Evolutionary conservation across 2,329 filamentous ascomycete genomes (phyloP).

Genomic region (Hansfordia pulvinata): DNA sequence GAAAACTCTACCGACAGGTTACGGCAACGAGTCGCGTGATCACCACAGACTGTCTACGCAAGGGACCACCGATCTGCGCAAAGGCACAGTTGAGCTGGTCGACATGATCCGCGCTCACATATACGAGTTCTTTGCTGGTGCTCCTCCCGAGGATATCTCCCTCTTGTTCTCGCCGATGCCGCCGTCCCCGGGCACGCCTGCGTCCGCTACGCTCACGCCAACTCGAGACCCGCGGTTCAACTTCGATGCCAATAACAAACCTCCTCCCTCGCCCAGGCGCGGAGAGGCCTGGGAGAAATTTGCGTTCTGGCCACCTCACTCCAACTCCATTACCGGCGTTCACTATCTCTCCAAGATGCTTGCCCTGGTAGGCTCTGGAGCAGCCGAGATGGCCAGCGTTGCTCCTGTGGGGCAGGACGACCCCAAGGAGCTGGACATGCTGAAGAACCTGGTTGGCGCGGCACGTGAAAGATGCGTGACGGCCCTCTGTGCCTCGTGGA

Average conservation of each 20-base stretch:
- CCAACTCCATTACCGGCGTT: slow-evolving; percentile 84
- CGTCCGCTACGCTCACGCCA: slow-evolving; percentile 42
- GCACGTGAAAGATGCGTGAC: slow-evolving; percentile 76
- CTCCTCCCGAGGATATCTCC: slow-evolving; percentile 84
- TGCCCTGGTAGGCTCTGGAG: slow-evolving; percentile 70
- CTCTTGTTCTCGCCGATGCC: slow-evolving; percentile 72
- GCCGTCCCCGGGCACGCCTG: slow-evolving; percentile 54
- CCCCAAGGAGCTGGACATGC: slow-evolving; percentile 50
- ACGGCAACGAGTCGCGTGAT: slow-evolving; percentile 65
- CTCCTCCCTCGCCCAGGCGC: slow-evolving; percentile 60
- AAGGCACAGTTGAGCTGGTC: slow-evolving; percentile 70
- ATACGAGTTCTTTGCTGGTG: slow-evolving; percentile 70
- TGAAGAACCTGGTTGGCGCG: slow-evolving; percentile 62
- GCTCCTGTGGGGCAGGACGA: slow-evolving; percentile 45
- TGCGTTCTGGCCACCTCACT: slow-evolving; percentile 90
- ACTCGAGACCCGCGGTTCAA: slow-evolving; percentile 62
- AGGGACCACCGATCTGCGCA: slow-evolving; percentile 58
- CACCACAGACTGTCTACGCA: slow-evolving; percentile 70
- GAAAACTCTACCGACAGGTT: slow-evolving; percentile 62
- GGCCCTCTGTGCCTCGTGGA: slow-evolving; percentile 84
- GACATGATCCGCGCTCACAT: slow-evolving; percentile 70
- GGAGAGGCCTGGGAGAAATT: slow-evolving; percentile 87
- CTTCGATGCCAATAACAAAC: slow-evolving; percentile 65
- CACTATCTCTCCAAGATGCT: slow-evolving; percentile 79
- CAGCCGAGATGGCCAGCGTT: slow-evolving; percentile 72